Conservation (phyloP, 108 stramenopile species). For the Fistulifera pelliculosa region DNA sequence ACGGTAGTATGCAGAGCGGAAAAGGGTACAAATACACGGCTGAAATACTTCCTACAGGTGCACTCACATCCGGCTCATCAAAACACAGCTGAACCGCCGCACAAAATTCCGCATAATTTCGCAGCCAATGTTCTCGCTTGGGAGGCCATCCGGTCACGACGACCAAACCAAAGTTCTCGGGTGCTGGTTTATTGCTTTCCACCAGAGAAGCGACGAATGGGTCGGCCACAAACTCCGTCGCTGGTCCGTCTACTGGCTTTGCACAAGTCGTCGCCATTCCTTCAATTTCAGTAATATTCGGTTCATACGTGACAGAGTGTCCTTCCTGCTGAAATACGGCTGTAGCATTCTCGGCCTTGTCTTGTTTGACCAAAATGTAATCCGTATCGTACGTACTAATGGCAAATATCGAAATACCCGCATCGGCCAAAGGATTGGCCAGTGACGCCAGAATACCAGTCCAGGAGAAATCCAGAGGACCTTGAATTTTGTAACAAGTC, state of each 20-base stretch:
- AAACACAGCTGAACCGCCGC: conserved; percentile 21
- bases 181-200: neutral
- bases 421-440: neutral
- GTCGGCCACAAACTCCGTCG: neutral
- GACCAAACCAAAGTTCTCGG: conserved; percentile 26
- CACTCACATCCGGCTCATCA: conserved; percentile 5
- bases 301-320: neutral
- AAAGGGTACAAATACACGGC: conserved; percentile 30
- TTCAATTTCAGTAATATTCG: neutral
- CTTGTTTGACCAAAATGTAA: neutral
- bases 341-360: neutral
- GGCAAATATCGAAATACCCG: conserved; percentile 11
- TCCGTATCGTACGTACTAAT: conserved; percentile 4
- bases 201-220: neutral
- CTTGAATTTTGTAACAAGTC: neutral
- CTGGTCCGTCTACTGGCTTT: neutral
- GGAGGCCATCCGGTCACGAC: conserved; percentile 26
- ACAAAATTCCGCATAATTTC: conserved; percentile 15
- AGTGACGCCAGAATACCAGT: conserved; percentile 2
- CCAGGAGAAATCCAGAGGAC: conserved; percentile 4
- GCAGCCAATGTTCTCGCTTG: neutral
- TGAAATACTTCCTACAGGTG: neutral
- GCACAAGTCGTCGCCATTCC: neutral
- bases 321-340: neutral
- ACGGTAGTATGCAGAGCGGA: conserved; percentile 30